phyloP scores from a whole-genome alignment of 306 rosid species.

The Cucurbita pepo region DNA sequence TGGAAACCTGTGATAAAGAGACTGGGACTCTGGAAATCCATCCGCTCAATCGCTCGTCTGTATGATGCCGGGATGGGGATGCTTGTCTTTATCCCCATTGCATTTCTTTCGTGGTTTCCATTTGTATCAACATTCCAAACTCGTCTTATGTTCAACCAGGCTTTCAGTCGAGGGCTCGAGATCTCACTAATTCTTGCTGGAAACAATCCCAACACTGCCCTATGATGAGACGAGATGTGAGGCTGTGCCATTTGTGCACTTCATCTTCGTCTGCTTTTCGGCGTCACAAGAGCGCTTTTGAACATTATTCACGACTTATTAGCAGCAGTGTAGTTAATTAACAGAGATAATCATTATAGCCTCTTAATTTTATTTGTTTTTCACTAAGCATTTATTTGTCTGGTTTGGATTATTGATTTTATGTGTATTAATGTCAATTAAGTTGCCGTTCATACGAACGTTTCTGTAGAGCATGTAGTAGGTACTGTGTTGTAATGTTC shows the following conservation, averaged over 20 bases:
- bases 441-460: not conserved
- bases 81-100: slow-evolving; percentile 73
- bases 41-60: slow-evolving; percentile 70
- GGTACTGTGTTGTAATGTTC: no score
- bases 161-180: slow-evolving; percentile 88
- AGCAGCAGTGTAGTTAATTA: not conserved
- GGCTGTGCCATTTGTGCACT: not conserved
- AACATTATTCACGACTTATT: not conserved
- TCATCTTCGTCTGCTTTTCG: not conserved
- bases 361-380: not conserved
- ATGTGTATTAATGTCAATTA: not conserved
- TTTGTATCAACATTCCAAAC: slow-evolving; percentile 87
- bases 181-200: slow-evolving; percentile 86
- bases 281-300: not conserved
- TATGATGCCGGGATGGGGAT: slow-evolving; percentile 96
- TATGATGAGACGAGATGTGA: slow-evolving; percentile 16
- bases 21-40: slow-evolving; percentile 67
- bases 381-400: not conserved
- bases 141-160: slow-evolving; percentile 93
- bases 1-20: slow-evolving; percentile 79
- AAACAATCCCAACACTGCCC: slow-evolving; percentile 59
- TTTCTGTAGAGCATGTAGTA: no score
- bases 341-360: not conserved
- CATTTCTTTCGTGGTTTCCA: slow-evolving; percentile 80
- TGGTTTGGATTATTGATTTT: not conserved